phyloP scores from a whole-genome alignment of 2,329 filamentous ascomycete genomes.

The Sclerotiophoma versabilis region DNA sequence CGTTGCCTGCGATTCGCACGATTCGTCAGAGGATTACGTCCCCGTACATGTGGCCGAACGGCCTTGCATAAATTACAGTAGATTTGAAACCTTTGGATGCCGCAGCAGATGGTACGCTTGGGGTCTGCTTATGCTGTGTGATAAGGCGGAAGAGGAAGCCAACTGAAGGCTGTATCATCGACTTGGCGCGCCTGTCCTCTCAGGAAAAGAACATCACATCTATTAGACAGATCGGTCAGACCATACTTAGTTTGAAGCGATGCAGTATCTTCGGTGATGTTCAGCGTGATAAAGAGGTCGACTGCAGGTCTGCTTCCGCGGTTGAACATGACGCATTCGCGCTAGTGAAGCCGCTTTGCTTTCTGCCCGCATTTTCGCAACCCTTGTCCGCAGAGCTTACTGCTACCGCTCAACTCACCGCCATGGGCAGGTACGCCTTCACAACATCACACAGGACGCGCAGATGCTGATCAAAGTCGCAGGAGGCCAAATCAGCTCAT shows the following conservation, averaged over 20 bases:
- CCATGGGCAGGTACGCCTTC: constrained; percentile 16
- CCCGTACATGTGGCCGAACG: background rate
- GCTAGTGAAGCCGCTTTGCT: constrained; percentile 7
- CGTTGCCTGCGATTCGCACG: background rate
- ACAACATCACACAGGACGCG: constrained; percentile 1
- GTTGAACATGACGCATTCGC: constrained; percentile 4
- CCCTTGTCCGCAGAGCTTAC: constrained; percentile 10
- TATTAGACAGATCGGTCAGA: too few species aligned
- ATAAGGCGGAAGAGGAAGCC: too few species aligned
- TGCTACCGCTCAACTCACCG: constrained; percentile 20
- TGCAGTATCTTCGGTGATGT: too few species aligned
- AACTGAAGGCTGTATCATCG: too few species aligned
- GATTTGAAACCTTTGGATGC: background rate
- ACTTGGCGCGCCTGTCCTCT: too few species aligned
- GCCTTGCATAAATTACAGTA: background rate
- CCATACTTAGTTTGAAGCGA: too few species aligned
- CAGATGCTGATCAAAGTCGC: constrained; percentile 16
- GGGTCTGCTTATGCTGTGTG: background rate
- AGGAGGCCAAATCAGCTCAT: constrained; percentile 85
- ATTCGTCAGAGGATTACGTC: background rate
- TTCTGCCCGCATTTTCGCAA: constrained; percentile 11
- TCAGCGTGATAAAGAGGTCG: background rate
- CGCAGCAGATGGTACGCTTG: background rate
- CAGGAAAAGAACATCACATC: too few species aligned
- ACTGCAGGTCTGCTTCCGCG: background rate